Evolutionary conservation across 805 yeast genomes (phyloP), one percentile per base, ranked within the genome.

Genomic region (Saccharomycopsis guyanensis): DNA sequence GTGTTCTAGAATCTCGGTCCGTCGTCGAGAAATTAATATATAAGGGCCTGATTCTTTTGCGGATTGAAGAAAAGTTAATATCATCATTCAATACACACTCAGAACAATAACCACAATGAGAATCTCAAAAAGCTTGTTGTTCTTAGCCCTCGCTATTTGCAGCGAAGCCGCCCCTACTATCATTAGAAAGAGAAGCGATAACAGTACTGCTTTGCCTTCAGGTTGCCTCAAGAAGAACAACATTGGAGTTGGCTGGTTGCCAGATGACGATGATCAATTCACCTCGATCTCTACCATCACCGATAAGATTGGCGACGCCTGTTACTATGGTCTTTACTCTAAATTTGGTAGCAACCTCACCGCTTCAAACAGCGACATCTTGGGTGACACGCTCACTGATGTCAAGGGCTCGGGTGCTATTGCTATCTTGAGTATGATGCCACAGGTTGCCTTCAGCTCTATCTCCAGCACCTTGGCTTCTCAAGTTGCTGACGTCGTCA

Each of bases 301-400:
- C 32, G n/a, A 20, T 18, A 8, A 8, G 37, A 38, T 42, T n/a
- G 46, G 44, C 27, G 43, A 33, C 15, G 46, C 46, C n/a, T 43
- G 46, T 43, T 43, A 13, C 46, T 43, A 43, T 4, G 46, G 46
- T 13, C 23, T 43, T 5, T 43, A 43, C 35, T 43, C 46, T 18
- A 42, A 43, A 19, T 43, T 43, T 23, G 46, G 46, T 16, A 12
- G 27, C 6, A 37, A 38, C 16, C 44, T 43, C 13, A 22, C 37
- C 8, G 35, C 19, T 19, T 23, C 42, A 6, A 43, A 43, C 35
- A 36, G 42, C 31, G 46, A 43, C 16, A 43, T 43, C 23, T 3
- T 43, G 18, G 46, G 46, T 13, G 22, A 35, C 8, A 43, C 36
- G 27, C 27, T 43, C 46, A 15, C 16, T n/a, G 46, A 43, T 23